These are phyloP conservation scores for Aspergillus thermomutatus DNA, from an alignment of 2,329 filamentous ascomycete species.

Conservation along the genomic window DNA sequence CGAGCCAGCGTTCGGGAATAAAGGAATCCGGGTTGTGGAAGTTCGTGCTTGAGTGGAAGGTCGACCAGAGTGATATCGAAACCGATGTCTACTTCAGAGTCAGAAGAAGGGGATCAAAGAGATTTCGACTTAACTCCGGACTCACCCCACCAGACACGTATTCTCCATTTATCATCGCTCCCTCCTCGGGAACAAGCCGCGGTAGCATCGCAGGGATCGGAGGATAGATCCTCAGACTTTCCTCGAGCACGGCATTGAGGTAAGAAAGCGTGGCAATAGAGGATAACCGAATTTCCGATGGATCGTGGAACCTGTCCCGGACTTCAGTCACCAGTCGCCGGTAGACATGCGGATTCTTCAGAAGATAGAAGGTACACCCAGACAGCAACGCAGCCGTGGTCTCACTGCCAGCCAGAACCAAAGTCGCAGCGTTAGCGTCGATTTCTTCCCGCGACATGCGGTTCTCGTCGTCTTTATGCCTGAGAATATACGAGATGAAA, in stretches of 20 bases:
- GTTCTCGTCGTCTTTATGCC: constrained; percentile 26
- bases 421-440: constrained; percentile 32
- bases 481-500: constrained; percentile 40
- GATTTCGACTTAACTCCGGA: neutral
- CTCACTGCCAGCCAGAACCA: constrained; percentile 46
- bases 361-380: constrained; percentile 35
- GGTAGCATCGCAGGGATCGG: constrained; percentile 30
- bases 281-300: constrained; percentile 16
- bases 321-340: constrained; percentile 16
- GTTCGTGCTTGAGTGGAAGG: constrained; percentile 7
- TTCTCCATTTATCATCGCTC: constrained; percentile 22
- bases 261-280: constrained; percentile 17
- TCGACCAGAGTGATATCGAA: constrained; percentile 5
- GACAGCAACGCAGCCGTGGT: constrained; percentile 43
- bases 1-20: constrained; percentile 31
- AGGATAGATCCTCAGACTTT: constrained; percentile 26
- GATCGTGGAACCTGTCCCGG: constrained; percentile 13
- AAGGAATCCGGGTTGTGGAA: constrained; percentile 22
- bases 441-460: constrained; percentile 34
- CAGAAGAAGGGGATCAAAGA: neutral
- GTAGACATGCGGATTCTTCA: constrained; percentile 21
- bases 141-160: constrained; percentile 26
- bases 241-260: constrained; percentile 25
- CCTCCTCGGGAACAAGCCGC: constrained; percentile 26
- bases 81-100: neutral